Evolutionary conservation across 495 filamentous ascomycete species (phyloP).

Genomic region (Evernia prunastri): DNA sequence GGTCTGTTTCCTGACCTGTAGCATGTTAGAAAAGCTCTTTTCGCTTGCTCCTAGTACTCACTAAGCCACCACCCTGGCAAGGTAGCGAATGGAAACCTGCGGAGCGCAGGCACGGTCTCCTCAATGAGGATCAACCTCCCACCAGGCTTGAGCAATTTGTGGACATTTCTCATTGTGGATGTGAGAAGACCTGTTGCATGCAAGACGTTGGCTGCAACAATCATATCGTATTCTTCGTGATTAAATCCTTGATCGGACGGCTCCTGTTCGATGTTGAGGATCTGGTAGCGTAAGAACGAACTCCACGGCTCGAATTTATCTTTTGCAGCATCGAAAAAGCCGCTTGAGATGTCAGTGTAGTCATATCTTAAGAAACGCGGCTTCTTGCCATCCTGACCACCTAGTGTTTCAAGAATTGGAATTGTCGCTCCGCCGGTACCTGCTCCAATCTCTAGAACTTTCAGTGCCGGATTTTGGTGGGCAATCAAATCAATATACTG

Average conservation of each 20-base stretch:
- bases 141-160: constrained; percentile 28
- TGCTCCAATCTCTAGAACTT: constrained; percentile 30
- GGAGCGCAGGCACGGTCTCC: constrained; percentile 7
- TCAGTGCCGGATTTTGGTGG: constrained; percentile 31
- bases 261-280: constrained; percentile 26
- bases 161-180: constrained; percentile 31
- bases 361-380: constrained; percentile 8
- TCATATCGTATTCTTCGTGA: constrained; percentile 27
- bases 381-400: constrained; percentile 1
- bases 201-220: constrained; percentile 26
- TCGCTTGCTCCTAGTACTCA: neutral
- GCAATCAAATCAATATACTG: constrained; percentile 26
- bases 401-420: constrained; percentile 33
- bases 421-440: constrained; percentile 31
- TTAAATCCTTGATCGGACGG: constrained; percentile 39
- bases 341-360: constrained; percentile 39
- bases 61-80: constrained; percentile 28
- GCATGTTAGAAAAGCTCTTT: no score
- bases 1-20: neutral
- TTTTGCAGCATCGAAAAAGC: constrained; percentile 34
- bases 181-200: constrained; percentile 33
- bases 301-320: constrained; percentile 18
- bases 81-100: constrained; percentile 13
- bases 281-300: constrained; percentile 8
- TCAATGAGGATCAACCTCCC: constrained; percentile 26